Conservation (phyloP, 1,284 basidiomycete species). For the Ganoderma sinense region DNA sequence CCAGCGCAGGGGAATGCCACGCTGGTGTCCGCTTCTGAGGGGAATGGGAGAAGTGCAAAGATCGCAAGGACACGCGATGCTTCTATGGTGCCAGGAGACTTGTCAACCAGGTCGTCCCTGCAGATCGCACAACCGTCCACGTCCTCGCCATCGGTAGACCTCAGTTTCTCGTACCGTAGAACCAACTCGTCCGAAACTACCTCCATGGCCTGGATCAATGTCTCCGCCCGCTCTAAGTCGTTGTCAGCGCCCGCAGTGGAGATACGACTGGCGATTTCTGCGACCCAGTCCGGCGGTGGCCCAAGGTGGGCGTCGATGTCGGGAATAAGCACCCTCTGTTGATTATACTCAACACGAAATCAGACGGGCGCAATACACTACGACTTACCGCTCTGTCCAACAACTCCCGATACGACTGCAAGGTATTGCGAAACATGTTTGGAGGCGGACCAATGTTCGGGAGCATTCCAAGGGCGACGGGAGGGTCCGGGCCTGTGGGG, state of each 20-base stretch:
- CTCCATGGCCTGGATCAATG: constrained; percentile 36
- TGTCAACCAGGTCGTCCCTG: constrained; percentile 34
- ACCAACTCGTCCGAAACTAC: constrained; percentile 34
- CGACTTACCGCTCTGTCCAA: constrained; percentile 25
- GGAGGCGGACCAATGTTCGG: not conserved
- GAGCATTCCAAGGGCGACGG: not conserved
- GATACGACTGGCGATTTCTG: constrained; percentile 8
- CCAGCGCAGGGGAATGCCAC: constrained; percentile 42
- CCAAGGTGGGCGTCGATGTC: constrained; percentile 18
- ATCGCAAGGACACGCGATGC: constrained; percentile 8
- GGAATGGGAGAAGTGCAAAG: constrained; percentile 31
- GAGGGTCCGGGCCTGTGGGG: not conserved
- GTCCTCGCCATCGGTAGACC: constrained; percentile 32
- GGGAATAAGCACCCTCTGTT: constrained; percentile 15
- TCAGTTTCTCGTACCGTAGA: constrained; percentile 38
- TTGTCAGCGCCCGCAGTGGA: constrained; percentile 16
- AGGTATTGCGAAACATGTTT: not conserved
- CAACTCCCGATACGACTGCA: constrained; percentile 14
- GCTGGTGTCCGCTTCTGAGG: constrained; percentile 20
- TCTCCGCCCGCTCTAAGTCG: constrained; percentile 37
- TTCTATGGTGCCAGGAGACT: constrained; percentile 3
- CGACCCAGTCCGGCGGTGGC: constrained; percentile 8
- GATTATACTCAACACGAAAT: not conserved
- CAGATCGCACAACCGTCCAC: constrained; percentile 41
- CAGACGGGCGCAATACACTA: not conserved